Conservation (phyloP, 768 basidiomycete species). For the Collybia sordida region DNA sequence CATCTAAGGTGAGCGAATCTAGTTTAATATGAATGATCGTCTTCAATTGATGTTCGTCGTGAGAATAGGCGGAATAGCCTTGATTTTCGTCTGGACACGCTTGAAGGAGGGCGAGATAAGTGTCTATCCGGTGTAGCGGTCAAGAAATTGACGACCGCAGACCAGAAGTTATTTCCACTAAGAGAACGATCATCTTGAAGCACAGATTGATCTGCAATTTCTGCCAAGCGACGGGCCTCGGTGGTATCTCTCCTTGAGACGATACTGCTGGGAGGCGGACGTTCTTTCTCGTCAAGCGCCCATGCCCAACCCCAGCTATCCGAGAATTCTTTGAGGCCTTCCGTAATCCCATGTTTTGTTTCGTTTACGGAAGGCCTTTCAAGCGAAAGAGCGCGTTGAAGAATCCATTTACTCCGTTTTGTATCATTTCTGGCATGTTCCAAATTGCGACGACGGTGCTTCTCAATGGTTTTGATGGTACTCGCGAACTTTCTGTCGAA, state of each 20-base stretch:
- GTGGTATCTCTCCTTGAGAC: slow-evolving; percentile 85
- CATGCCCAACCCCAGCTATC: slow-evolving; percentile 81
- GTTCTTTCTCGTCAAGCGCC: slow-evolving; percentile 78
- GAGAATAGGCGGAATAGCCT: not conserved
- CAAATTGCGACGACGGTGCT: slow-evolving; percentile 62
- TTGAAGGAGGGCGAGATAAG: not conserved
- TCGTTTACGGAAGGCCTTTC: slow-evolving; percentile 21
- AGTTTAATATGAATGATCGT: not conserved
- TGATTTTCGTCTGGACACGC: not conserved
- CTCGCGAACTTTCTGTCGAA: slow-evolving; percentile 71
- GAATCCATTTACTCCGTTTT: slow-evolving; percentile 47
- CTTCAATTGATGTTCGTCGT: not conserved
- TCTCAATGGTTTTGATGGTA: slow-evolving; percentile 58
- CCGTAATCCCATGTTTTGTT: slow-evolving; percentile 27
- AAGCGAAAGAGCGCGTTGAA: slow-evolving; percentile 38
- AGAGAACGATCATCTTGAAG: slow-evolving; percentile 55
- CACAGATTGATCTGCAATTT: slow-evolving; percentile 68
- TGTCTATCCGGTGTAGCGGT: slow-evolving; percentile 49
- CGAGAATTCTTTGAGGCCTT: slow-evolving; percentile 39
- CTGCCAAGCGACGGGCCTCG: slow-evolving; percentile 73
- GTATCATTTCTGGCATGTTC: slow-evolving; percentile 66
- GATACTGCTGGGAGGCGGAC: slow-evolving; percentile 90
- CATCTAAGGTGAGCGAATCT: too few relatives aligned
- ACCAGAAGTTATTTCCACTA: slow-evolving; percentile 76
- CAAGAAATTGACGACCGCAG: slow-evolving; percentile 61